Conservation (phyloP, 371 early-diverging fungal genomes). For the Vairimorpha apis region DNA sequence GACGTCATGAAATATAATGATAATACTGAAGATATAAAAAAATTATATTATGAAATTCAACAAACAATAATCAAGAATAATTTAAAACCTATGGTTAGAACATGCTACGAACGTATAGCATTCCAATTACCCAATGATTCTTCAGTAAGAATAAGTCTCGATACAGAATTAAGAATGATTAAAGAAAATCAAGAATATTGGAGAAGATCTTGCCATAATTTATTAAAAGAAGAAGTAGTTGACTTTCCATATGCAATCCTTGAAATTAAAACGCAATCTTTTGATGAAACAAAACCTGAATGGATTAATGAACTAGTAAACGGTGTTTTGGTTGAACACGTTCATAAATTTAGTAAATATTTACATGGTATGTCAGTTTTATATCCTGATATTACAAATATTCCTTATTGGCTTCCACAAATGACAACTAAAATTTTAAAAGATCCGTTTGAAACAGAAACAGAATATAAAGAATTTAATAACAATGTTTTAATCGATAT, state of each 20-base stretch:
- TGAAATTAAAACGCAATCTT: conserved; percentile 85
- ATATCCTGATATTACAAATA: conserved; percentile 75
- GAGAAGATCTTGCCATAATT: conserved; percentile 77
- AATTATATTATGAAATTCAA: conserved; percentile 73
- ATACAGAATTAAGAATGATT: conserved; percentile 89
- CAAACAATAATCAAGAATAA: conserved; percentile 69
- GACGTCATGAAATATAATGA: conserved; percentile 69
- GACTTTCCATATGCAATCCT: conserved; percentile 91
- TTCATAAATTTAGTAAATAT: conserved; percentile 94
- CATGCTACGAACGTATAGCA: conserved; percentile 94
- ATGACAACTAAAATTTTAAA: conserved; percentile 67
- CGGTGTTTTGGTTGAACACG: conserved; percentile 81
- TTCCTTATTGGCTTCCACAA: conserved; percentile 93
- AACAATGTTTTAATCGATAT: conserved; percentile 67
- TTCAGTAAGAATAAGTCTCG: conserved; percentile 87
- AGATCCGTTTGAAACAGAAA: conserved; percentile 27
- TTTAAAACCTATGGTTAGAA: conserved; percentile 77
- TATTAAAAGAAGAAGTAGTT: conserved; percentile 70
- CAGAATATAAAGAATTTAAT: conserved; percentile 22
- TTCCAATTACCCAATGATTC: conserved; percentile 97
- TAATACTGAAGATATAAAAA: conserved; percentile 66
- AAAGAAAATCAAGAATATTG: conserved; percentile 70
- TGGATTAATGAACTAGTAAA: conserved; percentile 86
- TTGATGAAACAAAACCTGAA: conserved; percentile 75
- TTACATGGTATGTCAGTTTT: conserved; percentile 87